Base-by-base conservation (phyloP, 495 filamentous ascomycete genomes). In the Talaromyces adpressus region DNA sequence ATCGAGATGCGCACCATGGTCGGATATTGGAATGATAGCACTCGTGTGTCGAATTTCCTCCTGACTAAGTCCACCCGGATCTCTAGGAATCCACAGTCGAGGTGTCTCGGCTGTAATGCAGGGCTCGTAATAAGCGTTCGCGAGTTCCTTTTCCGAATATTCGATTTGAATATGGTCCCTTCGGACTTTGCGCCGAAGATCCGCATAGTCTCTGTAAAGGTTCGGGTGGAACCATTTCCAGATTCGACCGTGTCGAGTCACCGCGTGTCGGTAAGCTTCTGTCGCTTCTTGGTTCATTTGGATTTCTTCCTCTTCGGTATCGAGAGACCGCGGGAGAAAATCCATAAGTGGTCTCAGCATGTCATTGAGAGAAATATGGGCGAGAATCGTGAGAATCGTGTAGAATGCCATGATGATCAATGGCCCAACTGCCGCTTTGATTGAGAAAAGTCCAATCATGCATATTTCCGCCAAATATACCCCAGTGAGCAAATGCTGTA, bases 401-500 rank as follows among this genome's bases (percentile, higher is more conserved):
- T 91, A 88, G n/a, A 89, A 64, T 25, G 88, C 74, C 86, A 93
- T 92, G 64, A 96, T 84, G 51, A 93, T 75, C 20, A 93, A 70
- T 0, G 92, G 91, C 0, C 91, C 92, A 20, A 86, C 69, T 30
- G 90, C 85, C 16, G 75, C 79, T 20, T 84, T 85, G 62, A 91
- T 85, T 57, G 80, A 90, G 66, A 93, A 92, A 9, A 97, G 84
- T 57, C 91, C 92, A 62, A 97, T 90, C 80, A 97, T 81, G 77
- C 90, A 93, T 59, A 93, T 66, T 68, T 94, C 84, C 23, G 87
- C 87, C 3, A 97, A 77, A 73, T 97, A 97, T 52, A 97, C 74
- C 63, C 92, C 92, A 3, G 87, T 87, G 56, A 94, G 82, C 60
- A 94, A 82, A 69, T 97, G 92, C 70, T 95, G 91, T 29, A 97